phyloP scores from a whole-genome alignment of 176 grass and related monocot species.

The Pontederia crassipes region DNA sequence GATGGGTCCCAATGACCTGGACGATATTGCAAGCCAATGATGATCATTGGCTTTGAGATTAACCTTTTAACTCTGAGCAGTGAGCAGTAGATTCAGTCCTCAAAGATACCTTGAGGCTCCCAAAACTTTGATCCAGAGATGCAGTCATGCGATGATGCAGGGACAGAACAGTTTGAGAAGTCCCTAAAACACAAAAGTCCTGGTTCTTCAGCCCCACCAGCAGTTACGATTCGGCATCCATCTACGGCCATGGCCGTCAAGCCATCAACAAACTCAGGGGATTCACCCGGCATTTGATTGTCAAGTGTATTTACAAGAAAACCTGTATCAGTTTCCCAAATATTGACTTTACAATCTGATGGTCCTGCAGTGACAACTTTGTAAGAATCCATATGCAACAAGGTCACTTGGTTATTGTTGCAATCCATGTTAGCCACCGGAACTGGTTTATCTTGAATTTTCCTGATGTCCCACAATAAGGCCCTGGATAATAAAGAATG shows the following conservation, averaged over 20 bases:
- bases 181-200: slow-evolving; percentile 42
- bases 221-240: slow-evolving; percentile 43
- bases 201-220: slow-evolving; percentile 17
- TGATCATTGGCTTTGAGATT: too few species aligned
- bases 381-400: slow-evolving; percentile 76
- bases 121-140: slow-evolving; percentile 50
- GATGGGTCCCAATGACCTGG: too few species aligned
- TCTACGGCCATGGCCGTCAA: slow-evolving; percentile 60
- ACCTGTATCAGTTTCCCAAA: slow-evolving; percentile 46
- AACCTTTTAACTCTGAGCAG: too few species aligned
- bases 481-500: slow-evolving; percentile 37
- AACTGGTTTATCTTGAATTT: slow-evolving; percentile 36
- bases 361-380: slow-evolving; percentile 61
- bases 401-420: slow-evolving; percentile 33
- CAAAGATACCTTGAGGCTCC: slow-evolving; percentile 1
- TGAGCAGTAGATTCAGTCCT: too few species aligned
- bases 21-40: too few species aligned
- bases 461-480: slow-evolving; percentile 83
- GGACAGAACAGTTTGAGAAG: slow-evolving; percentile 35
- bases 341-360: slow-evolving; percentile 32
- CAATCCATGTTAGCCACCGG: slow-evolving; percentile 53
- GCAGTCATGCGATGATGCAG: slow-evolving; percentile 24
- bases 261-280: neutral
- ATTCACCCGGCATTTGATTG: slow-evolving; percentile 21
- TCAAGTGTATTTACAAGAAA: slow-evolving; percentile 45